Evolutionary conservation across 2,329 filamentous ascomycete genomes (phyloP).

Genomic region (Nemania diffusa): DNA sequence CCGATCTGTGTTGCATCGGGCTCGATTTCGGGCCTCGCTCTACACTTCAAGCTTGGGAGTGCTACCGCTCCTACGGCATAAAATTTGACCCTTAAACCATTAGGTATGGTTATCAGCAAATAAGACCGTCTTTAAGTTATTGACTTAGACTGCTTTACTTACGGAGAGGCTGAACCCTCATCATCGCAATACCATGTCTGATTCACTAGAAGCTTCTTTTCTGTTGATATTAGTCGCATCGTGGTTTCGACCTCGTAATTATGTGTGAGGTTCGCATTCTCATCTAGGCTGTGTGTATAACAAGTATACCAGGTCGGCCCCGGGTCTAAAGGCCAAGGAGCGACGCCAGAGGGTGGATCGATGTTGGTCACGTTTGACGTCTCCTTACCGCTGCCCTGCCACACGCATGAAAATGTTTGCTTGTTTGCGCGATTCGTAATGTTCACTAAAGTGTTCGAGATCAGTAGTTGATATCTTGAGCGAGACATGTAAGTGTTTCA

Average conservation of each 20-base stretch:
- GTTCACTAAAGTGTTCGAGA: background rate
- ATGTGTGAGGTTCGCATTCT: slow-evolving; percentile 6
- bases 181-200: slow-evolving; percentile 28
- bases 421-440: slow-evolving; percentile 14
- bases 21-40: slow-evolving; percentile 11
- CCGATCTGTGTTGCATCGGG: background rate
- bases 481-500: background rate
- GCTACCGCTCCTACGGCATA: background rate
- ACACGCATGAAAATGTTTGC: slow-evolving; percentile 11
- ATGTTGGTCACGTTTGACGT: slow-evolving; percentile 21
- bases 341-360: background rate
- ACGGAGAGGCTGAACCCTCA: slow-evolving; percentile 8
- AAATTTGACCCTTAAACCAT: slow-evolving; percentile 1
- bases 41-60: slow-evolving; percentile 2
- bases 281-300: slow-evolving; percentile 3
- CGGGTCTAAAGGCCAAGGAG: background rate
- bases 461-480: background rate
- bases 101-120: background rate
- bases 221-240: slow-evolving; percentile 10
- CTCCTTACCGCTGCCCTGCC: background rate
- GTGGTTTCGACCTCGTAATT: slow-evolving; percentile 23
- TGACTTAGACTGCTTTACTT: background rate
- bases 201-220: slow-evolving; percentile 14
- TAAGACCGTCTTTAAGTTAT: background rate
- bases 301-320: slow-evolving; percentile 6